These are phyloP conservation scores for Aspergillus ostianus DNA, from an alignment of 495 filamentous ascomycete species.

Conservation along the genomic window DNA sequence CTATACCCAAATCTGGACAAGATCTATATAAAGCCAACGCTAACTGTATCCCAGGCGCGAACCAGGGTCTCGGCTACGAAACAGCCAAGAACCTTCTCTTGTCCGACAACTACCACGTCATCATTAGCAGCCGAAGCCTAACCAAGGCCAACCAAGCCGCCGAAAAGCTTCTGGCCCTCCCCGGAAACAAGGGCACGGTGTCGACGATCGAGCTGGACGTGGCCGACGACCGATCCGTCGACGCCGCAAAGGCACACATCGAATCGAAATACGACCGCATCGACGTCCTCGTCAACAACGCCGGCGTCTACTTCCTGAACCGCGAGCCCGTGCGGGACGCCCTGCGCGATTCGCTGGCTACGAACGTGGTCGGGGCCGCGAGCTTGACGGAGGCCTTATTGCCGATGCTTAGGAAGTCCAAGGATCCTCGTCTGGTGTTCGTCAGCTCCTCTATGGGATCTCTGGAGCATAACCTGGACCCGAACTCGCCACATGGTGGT, in stretches of 20 bases:
- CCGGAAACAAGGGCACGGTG: slow-evolving; percentile 10
- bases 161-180: background rate
- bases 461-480: slow-evolving; percentile 11
- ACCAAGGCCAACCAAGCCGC: slow-evolving; percentile 9
- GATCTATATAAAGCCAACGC: background rate
- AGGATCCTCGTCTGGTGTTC: slow-evolving; percentile 29
- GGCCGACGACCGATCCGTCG: slow-evolving; percentile 22
- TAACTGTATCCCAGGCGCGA: slow-evolving; percentile 3
- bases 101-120: slow-evolving; percentile 11
- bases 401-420: slow-evolving; percentile 35
- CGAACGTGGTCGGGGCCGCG: slow-evolving; percentile 31
- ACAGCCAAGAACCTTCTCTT: slow-evolving; percentile 19
- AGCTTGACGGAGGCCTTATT: slow-evolving; percentile 32
- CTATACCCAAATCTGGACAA: background rate
- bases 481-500: background rate
- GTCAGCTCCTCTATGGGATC: slow-evolving; percentile 26
- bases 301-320: slow-evolving; percentile 10
- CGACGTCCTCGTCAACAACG: slow-evolving; percentile 35
- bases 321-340: background rate
- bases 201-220: slow-evolving; percentile 35
- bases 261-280: slow-evolving; percentile 28
- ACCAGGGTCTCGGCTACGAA: slow-evolving; percentile 16
- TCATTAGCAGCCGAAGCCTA: slow-evolving; percentile 5
- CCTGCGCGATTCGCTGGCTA: slow-evolving; percentile 18
- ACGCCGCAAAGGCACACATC: slow-evolving; percentile 22